phyloP scores from a whole-genome alignment of 768 basidiomycete species.

The Psilocybe azurescens region DNA sequence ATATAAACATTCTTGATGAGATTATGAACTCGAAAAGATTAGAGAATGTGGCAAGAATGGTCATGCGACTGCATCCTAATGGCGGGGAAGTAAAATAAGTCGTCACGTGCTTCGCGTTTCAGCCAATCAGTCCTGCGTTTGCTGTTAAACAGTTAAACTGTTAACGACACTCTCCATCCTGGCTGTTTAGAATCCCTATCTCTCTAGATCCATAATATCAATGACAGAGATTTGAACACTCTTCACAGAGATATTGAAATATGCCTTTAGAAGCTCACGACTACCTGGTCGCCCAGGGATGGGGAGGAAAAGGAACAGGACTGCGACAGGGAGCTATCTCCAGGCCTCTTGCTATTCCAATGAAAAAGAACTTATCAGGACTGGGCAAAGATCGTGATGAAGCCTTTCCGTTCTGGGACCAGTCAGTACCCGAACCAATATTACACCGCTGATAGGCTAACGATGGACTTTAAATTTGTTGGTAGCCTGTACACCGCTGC shows the following conservation, averaged over 20 bases:
- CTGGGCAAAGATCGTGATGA: slow-evolving; percentile 94
- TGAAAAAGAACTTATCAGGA: slow-evolving; percentile 86
- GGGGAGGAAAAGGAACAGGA: slow-evolving; percentile 85
- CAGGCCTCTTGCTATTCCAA: slow-evolving; percentile 76
- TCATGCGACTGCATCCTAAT: too few species aligned
- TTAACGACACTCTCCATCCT: too few species aligned
- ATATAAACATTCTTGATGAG: too few species aligned
- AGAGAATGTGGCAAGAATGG: too few species aligned
- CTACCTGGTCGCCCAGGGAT: slow-evolving; percentile 83
- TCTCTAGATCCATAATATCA: neutral
- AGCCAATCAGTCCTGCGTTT: too few species aligned
- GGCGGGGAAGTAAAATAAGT: too few species aligned
- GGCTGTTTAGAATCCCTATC: neutral
- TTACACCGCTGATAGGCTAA: neutral
- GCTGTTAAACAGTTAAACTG: too few species aligned
- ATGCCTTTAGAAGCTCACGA: slow-evolving; percentile 78
- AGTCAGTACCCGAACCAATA: slow-evolving; percentile 58
- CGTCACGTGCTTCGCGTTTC: too few species aligned
- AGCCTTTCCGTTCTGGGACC: slow-evolving; percentile 98
- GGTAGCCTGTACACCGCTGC: slow-evolving; percentile 81
- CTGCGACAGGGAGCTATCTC: slow-evolving; percentile 84
- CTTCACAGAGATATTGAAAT: neutral
- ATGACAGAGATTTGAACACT: neutral
- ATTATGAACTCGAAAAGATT: too few species aligned
- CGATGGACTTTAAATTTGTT: too few species aligned